Conservation (phyloP, 805 yeast genomes). For the Scheffersomyces amazonensis region DNA sequence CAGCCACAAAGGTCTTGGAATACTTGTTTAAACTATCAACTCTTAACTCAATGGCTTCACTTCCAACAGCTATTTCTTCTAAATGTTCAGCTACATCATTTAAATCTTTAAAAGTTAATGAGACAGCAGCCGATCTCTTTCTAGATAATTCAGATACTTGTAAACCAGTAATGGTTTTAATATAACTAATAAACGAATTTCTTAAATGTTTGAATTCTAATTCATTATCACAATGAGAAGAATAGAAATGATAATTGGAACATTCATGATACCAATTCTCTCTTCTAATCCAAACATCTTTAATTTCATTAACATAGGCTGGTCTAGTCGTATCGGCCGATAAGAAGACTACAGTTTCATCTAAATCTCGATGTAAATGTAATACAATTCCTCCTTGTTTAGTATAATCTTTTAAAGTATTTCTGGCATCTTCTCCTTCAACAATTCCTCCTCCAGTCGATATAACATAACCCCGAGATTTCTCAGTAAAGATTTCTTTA, state of each 20-base stretch:
- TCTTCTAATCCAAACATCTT: conserved; percentile 81
- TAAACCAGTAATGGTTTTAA: conserved; percentile 61
- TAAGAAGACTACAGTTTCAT: conserved; percentile 73
- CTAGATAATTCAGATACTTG: conserved; percentile 35
- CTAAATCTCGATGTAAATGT: conserved; percentile 85
- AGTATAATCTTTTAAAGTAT: conserved; percentile 52
- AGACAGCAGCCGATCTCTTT: conserved; percentile 63
- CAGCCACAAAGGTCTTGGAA: conserved; percentile 57
- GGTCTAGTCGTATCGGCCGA: conserved; percentile 83
- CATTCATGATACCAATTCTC: conserved; percentile 76
- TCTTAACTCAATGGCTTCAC: conserved; percentile 79
- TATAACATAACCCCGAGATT: conserved; percentile 56
- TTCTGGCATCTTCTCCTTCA: conserved; percentile 69
- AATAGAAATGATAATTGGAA: conserved; percentile 73
- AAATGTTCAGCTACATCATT: conserved; percentile 43
- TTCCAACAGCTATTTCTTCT: conserved; percentile 59
- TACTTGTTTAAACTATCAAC: conserved; percentile 64
- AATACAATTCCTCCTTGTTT: conserved; percentile 72
- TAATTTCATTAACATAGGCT: conserved; percentile 75
- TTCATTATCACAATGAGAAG: conserved; percentile 63
- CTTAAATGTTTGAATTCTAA: conserved; percentile 56
- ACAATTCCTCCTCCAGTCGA: conserved; percentile 98
- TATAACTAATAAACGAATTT: conserved; percentile 55
- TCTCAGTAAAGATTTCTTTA: conserved; percentile 42
- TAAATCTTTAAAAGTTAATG: conserved; percentile 68